Evolutionary conservation across 257 asterid genomes (phyloP).

Genomic region (Oldenlandia corymbosa): DNA sequence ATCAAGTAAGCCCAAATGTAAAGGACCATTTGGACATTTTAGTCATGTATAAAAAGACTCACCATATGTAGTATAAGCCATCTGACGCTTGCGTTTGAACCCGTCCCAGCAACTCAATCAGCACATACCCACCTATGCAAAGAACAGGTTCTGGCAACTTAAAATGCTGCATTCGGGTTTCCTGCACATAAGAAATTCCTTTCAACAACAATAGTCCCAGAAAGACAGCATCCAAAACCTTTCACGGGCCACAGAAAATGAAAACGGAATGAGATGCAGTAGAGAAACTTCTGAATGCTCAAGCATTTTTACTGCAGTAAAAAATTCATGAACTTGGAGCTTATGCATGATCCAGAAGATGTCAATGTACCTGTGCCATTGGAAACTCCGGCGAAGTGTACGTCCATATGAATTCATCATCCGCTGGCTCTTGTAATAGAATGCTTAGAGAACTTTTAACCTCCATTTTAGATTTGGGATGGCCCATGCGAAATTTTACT

Average conservation of each 20-base stretch:
- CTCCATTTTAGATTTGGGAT: constrained; percentile 38
- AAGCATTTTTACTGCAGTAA: too few relatives aligned
- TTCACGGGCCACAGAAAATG: too few relatives aligned
- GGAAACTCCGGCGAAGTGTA: constrained; percentile 61
- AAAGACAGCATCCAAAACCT: neutral
- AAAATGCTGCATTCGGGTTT: constrained; percentile 63
- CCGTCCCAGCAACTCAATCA: constrained; percentile 65
- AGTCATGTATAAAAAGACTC: constrained; percentile 16
- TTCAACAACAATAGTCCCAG: neutral
- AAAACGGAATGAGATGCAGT: too few relatives aligned
- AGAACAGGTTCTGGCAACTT: constrained; percentile 73
- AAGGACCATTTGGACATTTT: neutral
- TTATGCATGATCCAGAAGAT: too few relatives aligned
- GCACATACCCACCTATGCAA: constrained; percentile 69
- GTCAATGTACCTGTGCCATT: constrained; percentile 64
- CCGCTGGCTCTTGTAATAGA: constrained; percentile 46
- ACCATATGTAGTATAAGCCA: constrained; percentile 68
- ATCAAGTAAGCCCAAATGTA: neutral
- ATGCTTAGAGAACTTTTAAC: constrained; percentile 20
- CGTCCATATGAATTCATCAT: constrained; percentile 75
- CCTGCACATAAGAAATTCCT: constrained; percentile 38
- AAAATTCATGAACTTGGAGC: too few relatives aligned
- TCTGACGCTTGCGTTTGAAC: constrained; percentile 63
- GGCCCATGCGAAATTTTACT: constrained; percentile 65
- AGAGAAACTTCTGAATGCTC: too few relatives aligned